phyloP scores from a whole-genome alignment of 441 rosid species.

The Macaranga tanarius region DNA sequence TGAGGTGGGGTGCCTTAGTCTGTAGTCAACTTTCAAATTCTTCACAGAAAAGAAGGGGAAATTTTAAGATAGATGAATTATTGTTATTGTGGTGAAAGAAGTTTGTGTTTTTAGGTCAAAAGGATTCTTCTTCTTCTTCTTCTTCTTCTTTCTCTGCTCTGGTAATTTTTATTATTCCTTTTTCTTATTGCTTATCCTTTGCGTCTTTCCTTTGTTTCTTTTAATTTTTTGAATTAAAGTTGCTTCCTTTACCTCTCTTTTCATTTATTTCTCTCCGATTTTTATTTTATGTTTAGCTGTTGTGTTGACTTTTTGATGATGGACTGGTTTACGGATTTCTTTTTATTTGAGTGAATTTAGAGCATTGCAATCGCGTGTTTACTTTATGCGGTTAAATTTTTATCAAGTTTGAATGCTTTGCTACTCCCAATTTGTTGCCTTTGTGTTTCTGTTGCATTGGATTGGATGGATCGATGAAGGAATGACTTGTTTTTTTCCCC shows the following conservation, averaged over 20 bases:
- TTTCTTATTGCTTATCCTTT: conserved; percentile 3
- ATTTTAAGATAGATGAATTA: background rate
- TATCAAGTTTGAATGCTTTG: too few species aligned
- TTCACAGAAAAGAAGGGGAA: too few species aligned
- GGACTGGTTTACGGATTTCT: background rate
- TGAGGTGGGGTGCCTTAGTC: too few species aligned
- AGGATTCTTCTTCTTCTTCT: conserved; percentile 29
- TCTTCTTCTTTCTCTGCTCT: conserved; percentile 5
- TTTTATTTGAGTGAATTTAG: background rate
- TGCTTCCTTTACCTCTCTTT: background rate
- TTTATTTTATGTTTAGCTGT: background rate
- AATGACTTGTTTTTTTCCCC: background rate
- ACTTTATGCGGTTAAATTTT: too few species aligned
- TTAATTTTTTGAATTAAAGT: background rate
- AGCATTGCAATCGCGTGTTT: background rate
- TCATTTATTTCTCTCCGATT: too few species aligned
- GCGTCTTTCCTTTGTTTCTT: conserved; percentile 11
- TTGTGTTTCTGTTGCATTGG: background rate
- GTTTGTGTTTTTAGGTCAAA: conserved; percentile 38
- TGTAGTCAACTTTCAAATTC: too few species aligned
- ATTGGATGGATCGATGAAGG: background rate
- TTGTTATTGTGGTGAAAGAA: conserved; percentile 24
- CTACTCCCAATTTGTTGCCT: background rate
- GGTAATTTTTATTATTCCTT: conserved; percentile 32
- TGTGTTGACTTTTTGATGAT: background rate